Base-by-base conservation (phyloP, 352 stramenopile genomes). In the Phytophthora pistaciae region DNA sequence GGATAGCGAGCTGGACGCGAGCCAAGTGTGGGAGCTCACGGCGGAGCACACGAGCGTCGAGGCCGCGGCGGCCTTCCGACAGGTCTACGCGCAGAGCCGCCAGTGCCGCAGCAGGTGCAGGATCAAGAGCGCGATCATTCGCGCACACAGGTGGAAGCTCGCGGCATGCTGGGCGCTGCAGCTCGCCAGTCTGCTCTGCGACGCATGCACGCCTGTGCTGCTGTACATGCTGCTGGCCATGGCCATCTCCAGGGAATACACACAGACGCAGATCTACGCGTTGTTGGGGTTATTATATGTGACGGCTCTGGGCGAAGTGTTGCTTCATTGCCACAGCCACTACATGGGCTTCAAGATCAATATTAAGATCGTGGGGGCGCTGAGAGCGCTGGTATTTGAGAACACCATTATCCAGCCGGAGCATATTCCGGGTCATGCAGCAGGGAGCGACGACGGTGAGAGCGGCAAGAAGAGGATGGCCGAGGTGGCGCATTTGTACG, bases 21-120 rank as follows among this genome's bases (percentile, higher is more conserved):
- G 76, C 18, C 79, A 92, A 56, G 76, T 84, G 29, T 92, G 84
- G 84, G 72, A 72, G 27, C 74, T 92, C 31, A 61, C 82, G 48
- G 52, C 64, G 18, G 68, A 69, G 20, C 83, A 77, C 60, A 79
- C 70, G 53, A 88, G 80, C 54, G 65, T 74, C n/a, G 70, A 69
- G 25, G 75, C 75, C 50, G 66, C 70, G 1, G 70, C 79, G 21
- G 66, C 79, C 40, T 72, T 74, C 56, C 42, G 67, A 36, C 60
- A 76, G 8, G 60, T 83, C 48, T 78, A 74, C 54, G 60, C 66
- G 13, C 54, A 66, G 64, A 60, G 33, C 23, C 64, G 23, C 49
- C 38, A 49, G 3, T 50, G 42, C 5, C 5, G 55, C 3, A 5
- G 48, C 40, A 58, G 63, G 14, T 82, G 77, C 55, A 68, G 40